These are phyloP conservation scores for Aspergillus sp. DNA, from an alignment of 2,329 filamentous ascomycete genomes.

Conservation along the genomic window DNA sequence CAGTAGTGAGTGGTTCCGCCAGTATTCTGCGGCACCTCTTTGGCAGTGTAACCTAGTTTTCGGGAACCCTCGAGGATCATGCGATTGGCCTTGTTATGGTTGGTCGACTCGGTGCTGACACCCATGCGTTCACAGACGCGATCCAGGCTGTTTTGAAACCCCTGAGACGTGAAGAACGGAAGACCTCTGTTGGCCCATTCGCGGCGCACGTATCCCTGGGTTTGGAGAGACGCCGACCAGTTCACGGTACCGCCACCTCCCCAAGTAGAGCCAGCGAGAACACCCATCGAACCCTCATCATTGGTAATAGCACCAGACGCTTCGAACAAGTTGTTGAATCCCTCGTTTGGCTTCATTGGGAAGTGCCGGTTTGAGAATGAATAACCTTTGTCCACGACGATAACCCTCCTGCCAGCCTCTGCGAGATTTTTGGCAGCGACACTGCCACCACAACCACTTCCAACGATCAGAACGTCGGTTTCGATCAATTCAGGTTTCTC, in stretches of 20 bases:
- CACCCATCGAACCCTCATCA: constrained; percentile 58
- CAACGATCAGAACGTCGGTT: constrained; percentile 81
- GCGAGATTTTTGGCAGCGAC: constrained; percentile 79
- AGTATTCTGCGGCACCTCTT: constrained; percentile 75
- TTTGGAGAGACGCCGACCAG: constrained; percentile 70
- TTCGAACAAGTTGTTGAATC: constrained; percentile 66
- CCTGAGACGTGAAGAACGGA: constrained; percentile 69
- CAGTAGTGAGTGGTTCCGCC: constrained; percentile 73
- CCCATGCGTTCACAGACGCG: constrained; percentile 78
- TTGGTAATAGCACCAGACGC: constrained; percentile 59
- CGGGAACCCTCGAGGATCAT: constrained; percentile 72
- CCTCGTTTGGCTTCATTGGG: constrained; percentile 69
- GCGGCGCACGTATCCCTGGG: constrained; percentile 72
- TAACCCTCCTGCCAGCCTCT: constrained; percentile 70
- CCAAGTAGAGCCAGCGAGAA: constrained; percentile 71
- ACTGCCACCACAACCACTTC: constrained; percentile 81
- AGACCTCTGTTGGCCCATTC: constrained; percentile 76
- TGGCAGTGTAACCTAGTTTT: constrained; percentile 70
- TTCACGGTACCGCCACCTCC: constrained; percentile 88
- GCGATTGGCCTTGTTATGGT: constrained; percentile 71
- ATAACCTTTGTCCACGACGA: constrained; percentile 82
- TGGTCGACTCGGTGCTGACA: constrained; percentile 63
- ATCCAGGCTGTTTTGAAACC: constrained; percentile 78
- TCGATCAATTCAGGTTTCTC: constrained; percentile 61
- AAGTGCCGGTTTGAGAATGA: constrained; percentile 71